Conservation (phyloP, 75 land plant species). For the Selaginella tamariscina region DNA sequence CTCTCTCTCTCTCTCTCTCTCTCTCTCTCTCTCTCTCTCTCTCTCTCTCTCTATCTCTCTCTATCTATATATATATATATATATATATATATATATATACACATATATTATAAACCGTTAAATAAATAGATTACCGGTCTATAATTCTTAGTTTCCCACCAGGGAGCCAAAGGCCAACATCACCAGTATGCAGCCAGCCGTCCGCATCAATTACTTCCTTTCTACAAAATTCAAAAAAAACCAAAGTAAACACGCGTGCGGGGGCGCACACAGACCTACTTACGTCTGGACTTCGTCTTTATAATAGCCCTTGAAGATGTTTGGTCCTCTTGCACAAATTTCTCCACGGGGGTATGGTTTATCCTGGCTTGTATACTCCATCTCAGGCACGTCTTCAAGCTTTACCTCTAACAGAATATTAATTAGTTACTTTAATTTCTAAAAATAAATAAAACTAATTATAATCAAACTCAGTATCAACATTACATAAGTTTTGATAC, state of each 20-base stretch:
- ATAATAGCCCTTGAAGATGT: slow-evolving; percentile 76
- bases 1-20: slow-evolving; percentile 1
- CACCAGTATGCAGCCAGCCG: slow-evolving; percentile 97
- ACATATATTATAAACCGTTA: too few species aligned
- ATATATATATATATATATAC: too few species aligned
- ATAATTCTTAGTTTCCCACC: slow-evolving; percentile 88
- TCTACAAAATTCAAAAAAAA: slow-evolving; percentile 43
- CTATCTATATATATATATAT: too few species aligned
- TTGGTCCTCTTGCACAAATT: slow-evolving; percentile 92
- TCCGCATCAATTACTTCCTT: slow-evolving; percentile 80
- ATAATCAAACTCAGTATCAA: too few species aligned
- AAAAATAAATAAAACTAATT: not conserved
- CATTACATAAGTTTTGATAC: too few species aligned
- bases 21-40: not conserved
- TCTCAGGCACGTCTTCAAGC: slow-evolving; percentile 91
- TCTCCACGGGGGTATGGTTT: slow-evolving; percentile 88
- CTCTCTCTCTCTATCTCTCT: too few species aligned
- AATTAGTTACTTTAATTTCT: not conserved
- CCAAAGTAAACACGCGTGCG: slow-evolving; percentile 1
- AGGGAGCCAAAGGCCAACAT: slow-evolving; percentile 81
- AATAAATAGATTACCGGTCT: slow-evolving; percentile 52
- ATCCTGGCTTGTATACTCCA: slow-evolving; percentile 85
- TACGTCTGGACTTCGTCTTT: slow-evolving; percentile 81
- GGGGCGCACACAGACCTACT: not conserved
- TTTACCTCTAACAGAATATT: slow-evolving; percentile 51